These are phyloP conservation scores for Hapsidospora chrysogenum DNA, from an alignment of 495 filamentous ascomycete species.

Conservation along the genomic window DNA sequence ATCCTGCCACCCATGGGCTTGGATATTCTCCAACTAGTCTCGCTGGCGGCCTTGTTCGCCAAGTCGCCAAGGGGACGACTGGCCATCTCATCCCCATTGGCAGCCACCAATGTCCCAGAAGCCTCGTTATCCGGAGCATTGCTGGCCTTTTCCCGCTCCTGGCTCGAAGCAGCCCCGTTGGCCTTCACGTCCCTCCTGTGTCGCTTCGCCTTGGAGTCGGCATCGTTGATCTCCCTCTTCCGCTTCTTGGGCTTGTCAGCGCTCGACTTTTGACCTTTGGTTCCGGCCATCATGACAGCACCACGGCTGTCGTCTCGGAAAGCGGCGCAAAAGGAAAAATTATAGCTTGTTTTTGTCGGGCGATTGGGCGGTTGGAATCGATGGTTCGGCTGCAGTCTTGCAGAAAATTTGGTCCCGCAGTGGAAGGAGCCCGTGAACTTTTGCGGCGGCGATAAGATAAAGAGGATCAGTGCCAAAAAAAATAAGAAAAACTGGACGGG, in stretches of 20 bases:
- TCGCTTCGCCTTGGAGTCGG: conserved; percentile 1
- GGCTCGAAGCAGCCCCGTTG: no score
- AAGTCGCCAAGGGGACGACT: conserved; percentile 6
- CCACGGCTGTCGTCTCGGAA: no score
- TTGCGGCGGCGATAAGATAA: conserved; percentile 5
- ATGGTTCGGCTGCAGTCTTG: no score
- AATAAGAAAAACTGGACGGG: no score
- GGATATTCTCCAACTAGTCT: conserved; percentile 37
- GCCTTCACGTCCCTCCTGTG: neutral
- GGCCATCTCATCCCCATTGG: neutral
- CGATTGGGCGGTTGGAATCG: neutral
- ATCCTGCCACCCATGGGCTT: conserved; percentile 50
- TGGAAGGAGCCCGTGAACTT: conserved; percentile 3
- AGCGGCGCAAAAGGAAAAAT: no score
- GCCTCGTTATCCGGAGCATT: no score
- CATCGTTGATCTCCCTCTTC: conserved; percentile 7
- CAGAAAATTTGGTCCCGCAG: conserved; percentile 5
- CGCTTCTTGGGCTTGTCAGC: conserved; percentile 16
- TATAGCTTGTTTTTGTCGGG: no score
- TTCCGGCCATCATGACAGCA: conserved; percentile 7
- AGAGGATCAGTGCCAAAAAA: no score
- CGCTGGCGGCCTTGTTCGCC: conserved; percentile 8
- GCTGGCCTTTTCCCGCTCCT: no score
- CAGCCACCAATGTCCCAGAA: neutral
- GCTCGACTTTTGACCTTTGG: conserved; percentile 12